Evolutionary conservation across 352 stramenopile genomes (phyloP).

Genomic region (Globisporangium carolinianum): DNA sequence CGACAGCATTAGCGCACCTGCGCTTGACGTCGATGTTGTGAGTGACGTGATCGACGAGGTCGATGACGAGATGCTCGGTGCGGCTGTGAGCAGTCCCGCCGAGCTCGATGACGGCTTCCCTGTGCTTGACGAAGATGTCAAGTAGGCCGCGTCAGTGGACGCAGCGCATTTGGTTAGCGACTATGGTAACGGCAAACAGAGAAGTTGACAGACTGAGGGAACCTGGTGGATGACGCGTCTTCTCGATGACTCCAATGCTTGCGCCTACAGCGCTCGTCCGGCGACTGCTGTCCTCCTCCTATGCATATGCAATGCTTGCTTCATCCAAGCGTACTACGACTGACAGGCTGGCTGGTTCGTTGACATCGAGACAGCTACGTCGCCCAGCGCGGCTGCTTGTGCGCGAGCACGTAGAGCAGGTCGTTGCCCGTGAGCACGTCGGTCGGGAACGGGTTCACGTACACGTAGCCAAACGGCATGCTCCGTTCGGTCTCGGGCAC

Average conservation of each 20-base stretch:
- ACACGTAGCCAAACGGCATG: conserved; percentile 78
- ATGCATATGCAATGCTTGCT: too few relatives aligned
- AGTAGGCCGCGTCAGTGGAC: background rate
- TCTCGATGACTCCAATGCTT: too few relatives aligned
- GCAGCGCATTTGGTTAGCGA: too few relatives aligned
- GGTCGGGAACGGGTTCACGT: conserved; percentile 72
- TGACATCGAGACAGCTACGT: background rate
- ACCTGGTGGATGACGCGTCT: too few relatives aligned
- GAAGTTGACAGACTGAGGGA: too few relatives aligned
- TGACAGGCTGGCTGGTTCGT: too few relatives aligned
- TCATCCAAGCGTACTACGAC: too few relatives aligned
- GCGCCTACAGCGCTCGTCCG: too few relatives aligned
- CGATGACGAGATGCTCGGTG: conserved; percentile 1
- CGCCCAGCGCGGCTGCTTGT: conserved; percentile 73
- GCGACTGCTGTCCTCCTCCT: background rate
- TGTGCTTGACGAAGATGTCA: conserved; percentile 7
- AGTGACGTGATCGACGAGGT: conserved; percentile 5
- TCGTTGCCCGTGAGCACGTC: conserved; percentile 77
- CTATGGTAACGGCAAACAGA: too few relatives aligned
- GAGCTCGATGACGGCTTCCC: background rate
- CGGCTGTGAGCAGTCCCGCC: background rate
- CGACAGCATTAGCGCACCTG: background rate
- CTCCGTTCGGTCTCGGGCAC: conserved; percentile 55
- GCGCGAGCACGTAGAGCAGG: conserved; percentile 75
- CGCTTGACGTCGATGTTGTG: conserved; percentile 9